phyloP scores from a whole-genome alignment of 2,329 filamentous ascomycete species.

The Curvularia lunata region DNA sequence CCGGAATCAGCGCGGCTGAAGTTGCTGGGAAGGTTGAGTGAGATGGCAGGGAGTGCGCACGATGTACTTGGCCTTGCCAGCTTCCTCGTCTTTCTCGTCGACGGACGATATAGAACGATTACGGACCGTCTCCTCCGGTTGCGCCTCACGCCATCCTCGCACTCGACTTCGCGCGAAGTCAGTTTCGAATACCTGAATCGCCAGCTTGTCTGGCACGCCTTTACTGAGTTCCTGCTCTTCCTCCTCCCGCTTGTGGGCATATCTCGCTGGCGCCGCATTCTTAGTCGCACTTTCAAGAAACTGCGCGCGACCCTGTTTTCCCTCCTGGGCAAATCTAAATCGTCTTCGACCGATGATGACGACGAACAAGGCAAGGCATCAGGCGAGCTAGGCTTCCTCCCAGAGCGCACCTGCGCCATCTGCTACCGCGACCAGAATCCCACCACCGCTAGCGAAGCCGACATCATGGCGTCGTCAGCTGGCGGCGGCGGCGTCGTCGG shows the following conservation, averaged over 20 bases:
- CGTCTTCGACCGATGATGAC: constrained; percentile 54
- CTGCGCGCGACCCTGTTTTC: constrained; percentile 65
- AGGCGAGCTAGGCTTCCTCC: constrained; percentile 83
- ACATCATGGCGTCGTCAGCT: constrained; percentile 68
- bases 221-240: constrained; percentile 98
- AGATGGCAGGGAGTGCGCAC: constrained; percentile 73
- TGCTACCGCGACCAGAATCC: constrained; percentile 95
- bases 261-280: constrained; percentile 87
- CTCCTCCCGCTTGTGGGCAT: constrained; percentile 96
- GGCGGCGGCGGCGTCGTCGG: constrained; percentile 80
- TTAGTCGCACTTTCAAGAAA: constrained; percentile 85
- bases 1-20: constrained; percentile 59
- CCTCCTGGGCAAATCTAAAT: constrained; percentile 52
- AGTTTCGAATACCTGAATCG: constrained; percentile 98
- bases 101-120: constrained; percentile 88
- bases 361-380: constrained; percentile 54
- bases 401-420: constrained; percentile 93
- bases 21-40: constrained; percentile 71
- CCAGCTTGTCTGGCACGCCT: constrained; percentile 99
- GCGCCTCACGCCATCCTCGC: constrained; percentile 82
- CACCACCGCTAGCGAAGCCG: constrained; percentile 68
- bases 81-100: constrained; percentile 88
- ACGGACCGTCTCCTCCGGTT: constrained; percentile 84
- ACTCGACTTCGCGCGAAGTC: constrained; percentile 84
- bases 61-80: constrained; percentile 82